Conservation (phyloP, 495 filamentous ascomycete genomes). For the Parachaetomium inaequale region DNA sequence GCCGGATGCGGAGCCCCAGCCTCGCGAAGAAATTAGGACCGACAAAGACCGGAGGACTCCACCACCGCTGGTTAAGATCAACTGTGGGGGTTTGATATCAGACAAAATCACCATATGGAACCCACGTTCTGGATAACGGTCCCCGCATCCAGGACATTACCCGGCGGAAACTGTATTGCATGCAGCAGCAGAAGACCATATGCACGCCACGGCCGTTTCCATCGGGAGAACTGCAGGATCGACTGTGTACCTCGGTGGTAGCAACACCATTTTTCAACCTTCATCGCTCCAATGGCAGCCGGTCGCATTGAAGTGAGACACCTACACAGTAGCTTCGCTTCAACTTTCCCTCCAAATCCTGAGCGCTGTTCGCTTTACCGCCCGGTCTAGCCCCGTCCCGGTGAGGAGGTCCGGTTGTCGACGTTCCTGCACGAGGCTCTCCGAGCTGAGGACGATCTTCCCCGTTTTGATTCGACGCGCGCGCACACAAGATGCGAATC, state of each 20-base stretch:
- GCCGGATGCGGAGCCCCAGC: background rate
- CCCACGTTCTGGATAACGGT: background rate
- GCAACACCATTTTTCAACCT: background rate
- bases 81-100: too few species aligned
- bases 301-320: too few species aligned
- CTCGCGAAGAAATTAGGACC: background rate
- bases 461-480: background rate
- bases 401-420: background rate
- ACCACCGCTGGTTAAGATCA: too few species aligned
- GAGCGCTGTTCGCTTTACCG: background rate
- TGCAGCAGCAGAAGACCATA: background rate
- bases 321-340: too few species aligned
- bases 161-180: background rate
- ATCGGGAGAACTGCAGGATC: constrained; percentile 1
- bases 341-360: background rate
- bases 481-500: background rate
- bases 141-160: too few species aligned
- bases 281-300: background rate
- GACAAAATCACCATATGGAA: background rate
- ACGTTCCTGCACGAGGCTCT: background rate
- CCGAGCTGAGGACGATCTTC: background rate
- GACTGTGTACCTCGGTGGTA: background rate
- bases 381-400: background rate
- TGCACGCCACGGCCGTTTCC: background rate
- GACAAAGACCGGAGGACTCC: too few species aligned